Conservation (phyloP, 768 basidiomycete genomes). For the Pholiota conissans region DNA sequence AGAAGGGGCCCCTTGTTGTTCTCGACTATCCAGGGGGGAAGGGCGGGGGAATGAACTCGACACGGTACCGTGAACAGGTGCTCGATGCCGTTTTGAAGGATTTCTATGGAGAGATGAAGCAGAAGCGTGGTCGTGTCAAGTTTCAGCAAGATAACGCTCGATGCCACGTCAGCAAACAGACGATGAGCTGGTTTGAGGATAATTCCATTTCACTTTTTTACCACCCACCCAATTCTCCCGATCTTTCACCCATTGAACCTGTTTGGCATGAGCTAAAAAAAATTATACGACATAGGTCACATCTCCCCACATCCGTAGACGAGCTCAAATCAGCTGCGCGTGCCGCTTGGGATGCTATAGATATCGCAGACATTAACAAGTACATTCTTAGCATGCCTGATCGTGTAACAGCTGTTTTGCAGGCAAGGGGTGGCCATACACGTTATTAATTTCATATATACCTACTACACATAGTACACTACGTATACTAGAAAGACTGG, state of each 20-base stretch:
- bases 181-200: constrained; percentile 21
- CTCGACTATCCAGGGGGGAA: constrained; percentile 21
- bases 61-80: constrained; percentile 25
- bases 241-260: constrained; percentile 31
- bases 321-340: constrained; percentile 18
- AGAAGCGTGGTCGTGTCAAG: constrained; percentile 4
- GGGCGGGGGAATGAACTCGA: constrained; percentile 19
- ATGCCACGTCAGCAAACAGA: constrained; percentile 18
- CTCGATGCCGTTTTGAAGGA: constrained; percentile 18
- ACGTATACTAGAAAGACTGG: too few relatives aligned
- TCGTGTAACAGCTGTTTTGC: constrained; percentile 16
- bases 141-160: constrained; percentile 30
- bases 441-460: constrained; percentile 19
- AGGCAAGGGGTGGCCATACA: constrained; percentile 20
- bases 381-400: constrained; percentile 20
- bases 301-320: constrained; percentile 18
- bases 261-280: constrained; percentile 33
- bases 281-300: constrained; percentile 13
- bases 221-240: constrained; percentile 30
- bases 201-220: constrained; percentile 20
- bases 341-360: constrained; percentile 21
- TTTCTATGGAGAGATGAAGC: constrained; percentile 18
- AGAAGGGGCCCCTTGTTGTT: constrained; percentile 24
- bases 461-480: too few relatives aligned
- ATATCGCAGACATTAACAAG: constrained; percentile 18